Evolutionary conservation across 2,329 filamentous ascomycete species (phyloP).

Genomic region (Trichoderma sp.): DNA sequence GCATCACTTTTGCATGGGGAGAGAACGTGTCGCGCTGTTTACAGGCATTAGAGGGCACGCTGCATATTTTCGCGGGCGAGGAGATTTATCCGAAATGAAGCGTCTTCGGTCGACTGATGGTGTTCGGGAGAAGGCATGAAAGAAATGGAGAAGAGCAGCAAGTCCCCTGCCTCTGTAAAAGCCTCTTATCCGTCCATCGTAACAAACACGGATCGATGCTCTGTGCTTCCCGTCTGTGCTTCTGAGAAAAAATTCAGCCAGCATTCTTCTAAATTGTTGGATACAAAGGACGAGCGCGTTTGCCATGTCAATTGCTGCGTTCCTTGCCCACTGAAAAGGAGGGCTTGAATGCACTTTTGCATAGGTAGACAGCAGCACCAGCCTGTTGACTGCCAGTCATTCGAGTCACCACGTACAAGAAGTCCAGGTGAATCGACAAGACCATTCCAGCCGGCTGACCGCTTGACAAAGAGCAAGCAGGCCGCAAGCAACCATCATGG

Average conservation of each 20-base stretch:
- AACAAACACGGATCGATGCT: conserved; percentile 17
- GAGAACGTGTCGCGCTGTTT: neutral
- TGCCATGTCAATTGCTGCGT: neutral
- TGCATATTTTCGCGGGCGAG: neutral
- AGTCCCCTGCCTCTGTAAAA: neutral
- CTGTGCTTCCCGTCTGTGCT: conserved; percentile 2
- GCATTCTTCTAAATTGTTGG: neutral
- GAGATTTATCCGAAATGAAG: conserved; percentile 6
- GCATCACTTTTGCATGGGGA: neutral
- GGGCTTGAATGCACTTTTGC: neutral
- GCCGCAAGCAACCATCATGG: conserved; percentile 3
- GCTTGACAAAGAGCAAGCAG: neutral
- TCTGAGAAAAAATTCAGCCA: neutral
- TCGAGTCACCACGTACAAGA: neutral
- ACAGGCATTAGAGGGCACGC: neutral
- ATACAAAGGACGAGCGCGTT: neutral
- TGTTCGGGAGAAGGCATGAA: conserved; percentile 11
- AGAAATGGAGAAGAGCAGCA: neutral
- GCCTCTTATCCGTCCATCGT: neutral
- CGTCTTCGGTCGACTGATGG: neutral
- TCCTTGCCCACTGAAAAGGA: neutral
- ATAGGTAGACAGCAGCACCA: neutral
- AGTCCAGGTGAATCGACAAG: neutral
- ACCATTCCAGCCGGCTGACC: neutral
- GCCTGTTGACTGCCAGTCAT: neutral